phyloP scores from a whole-genome alignment of 352 stramenopile genomes.

The Phytophthora podocarpi region DNA sequence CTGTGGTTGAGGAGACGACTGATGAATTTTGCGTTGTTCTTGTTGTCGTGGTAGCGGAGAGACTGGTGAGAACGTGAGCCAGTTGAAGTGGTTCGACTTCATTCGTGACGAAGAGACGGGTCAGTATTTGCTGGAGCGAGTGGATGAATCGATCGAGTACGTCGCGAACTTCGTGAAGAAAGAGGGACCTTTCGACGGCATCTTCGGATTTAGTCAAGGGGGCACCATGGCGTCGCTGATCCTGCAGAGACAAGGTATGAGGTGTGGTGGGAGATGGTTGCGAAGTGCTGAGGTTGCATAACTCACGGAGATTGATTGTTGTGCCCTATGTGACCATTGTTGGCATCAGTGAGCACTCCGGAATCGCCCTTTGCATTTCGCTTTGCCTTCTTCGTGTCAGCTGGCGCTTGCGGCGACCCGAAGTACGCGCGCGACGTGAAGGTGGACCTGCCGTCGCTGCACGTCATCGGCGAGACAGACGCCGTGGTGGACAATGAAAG shows the following conservation, averaged over 20 bases:
- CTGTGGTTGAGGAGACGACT: neutral
- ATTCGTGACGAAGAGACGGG: conserved; percentile 47
- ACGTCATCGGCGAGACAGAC: conserved; percentile 85
- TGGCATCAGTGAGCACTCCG: conserved; percentile 33
- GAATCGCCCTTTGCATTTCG: conserved; percentile 64
- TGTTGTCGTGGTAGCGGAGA: conserved; percentile 22
- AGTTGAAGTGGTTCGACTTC: conserved; percentile 84
- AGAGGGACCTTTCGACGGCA: conserved; percentile 84
- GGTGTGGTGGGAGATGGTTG: neutral
- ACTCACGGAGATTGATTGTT: neutral
- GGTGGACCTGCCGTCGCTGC: conserved; percentile 71
- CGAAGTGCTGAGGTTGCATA: neutral
- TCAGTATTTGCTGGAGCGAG: conserved; percentile 44
- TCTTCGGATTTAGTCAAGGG: conserved; percentile 88
- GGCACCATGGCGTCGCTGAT: conserved; percentile 72
- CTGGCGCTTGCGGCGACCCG: conserved; percentile 49
- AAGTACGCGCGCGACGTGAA: conserved; percentile 46
- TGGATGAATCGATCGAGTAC: conserved; percentile 76
- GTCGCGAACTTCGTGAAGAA: conserved; percentile 60
- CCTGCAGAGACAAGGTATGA: conserved; percentile 68
- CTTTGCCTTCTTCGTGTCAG: conserved; percentile 80
- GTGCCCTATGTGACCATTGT: conserved; percentile 11
- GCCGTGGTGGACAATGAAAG: conserved; percentile 61
- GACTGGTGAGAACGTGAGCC: conserved; percentile 47
- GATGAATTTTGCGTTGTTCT: neutral